These are phyloP conservation scores for Metarhizium guizhouense DNA, from an alignment of 2,329 filamentous ascomycete species.

Conservation along the genomic window DNA sequence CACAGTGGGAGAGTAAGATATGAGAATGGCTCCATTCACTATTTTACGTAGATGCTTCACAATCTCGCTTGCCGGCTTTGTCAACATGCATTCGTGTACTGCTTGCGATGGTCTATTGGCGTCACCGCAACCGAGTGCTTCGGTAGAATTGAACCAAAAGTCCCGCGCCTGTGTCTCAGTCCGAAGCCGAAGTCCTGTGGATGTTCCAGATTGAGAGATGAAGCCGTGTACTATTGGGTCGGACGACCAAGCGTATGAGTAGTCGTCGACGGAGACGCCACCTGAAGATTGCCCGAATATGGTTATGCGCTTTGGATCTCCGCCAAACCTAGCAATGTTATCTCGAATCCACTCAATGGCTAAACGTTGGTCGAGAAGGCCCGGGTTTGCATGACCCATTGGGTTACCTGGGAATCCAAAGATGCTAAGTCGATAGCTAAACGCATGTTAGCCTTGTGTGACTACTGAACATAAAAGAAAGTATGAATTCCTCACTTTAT, in stretches of 20 bases:
- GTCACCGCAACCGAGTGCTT: neutral
- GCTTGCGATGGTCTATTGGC: too few species aligned
- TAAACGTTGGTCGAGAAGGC: conserved; percentile 42
- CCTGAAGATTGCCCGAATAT: conserved; percentile 22
- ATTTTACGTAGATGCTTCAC: neutral
- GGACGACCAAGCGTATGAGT: conserved; percentile 30
- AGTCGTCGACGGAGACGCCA: conserved; percentile 24
- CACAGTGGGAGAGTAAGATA: neutral
- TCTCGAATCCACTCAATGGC: conserved; percentile 33
- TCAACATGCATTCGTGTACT: neutral
- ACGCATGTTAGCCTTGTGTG: too few species aligned
- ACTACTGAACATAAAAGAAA: too few species aligned
- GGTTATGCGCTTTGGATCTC: conserved; percentile 33
- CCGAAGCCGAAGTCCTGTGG: neutral
- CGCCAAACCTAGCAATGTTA: conserved; percentile 40
- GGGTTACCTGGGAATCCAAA: neutral
- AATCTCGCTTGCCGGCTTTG: neutral
- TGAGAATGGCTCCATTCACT: neutral
- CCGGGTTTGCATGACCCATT: conserved; percentile 29
- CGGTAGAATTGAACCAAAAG: neutral
- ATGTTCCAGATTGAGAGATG: conserved; percentile 27
- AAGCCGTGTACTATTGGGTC: conserved; percentile 31
- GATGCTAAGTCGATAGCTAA: neutral
- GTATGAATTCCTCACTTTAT: too few species aligned
- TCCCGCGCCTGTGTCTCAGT: neutral